Evolutionary conservation across 2,329 filamentous ascomycete species (phyloP).

Genomic region (Helotiales sp.): DNA sequence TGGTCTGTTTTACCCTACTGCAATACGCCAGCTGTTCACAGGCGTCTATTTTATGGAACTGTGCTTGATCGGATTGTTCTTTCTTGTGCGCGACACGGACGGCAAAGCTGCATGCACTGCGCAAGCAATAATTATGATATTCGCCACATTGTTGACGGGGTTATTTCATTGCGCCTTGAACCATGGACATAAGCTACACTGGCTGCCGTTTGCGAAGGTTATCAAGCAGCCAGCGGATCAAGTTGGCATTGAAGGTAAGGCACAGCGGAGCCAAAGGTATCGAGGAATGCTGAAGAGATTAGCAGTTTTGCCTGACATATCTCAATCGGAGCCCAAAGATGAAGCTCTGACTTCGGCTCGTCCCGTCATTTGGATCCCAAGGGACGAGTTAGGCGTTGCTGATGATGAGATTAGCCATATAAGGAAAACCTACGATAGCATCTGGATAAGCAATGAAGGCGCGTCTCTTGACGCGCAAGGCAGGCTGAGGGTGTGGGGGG

Average conservation of each 20-base stretch:
- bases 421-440: constrained; percentile 4
- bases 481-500: not conserved
- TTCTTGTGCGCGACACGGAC: constrained; percentile 33
- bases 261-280: not conserved
- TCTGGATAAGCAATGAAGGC: constrained; percentile 1
- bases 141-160: not conserved
- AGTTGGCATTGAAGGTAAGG: not conserved
- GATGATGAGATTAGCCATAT: not conserved
- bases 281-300: not conserved
- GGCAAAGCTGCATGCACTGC: constrained; percentile 25
- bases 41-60: constrained; percentile 37
- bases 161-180: constrained; percentile 1
- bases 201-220: not conserved
- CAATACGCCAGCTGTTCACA: constrained; percentile 34
- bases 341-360: not conserved
- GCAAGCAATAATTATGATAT: constrained; percentile 35
- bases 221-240: not conserved
- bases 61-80: constrained; percentile 34
- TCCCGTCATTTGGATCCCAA: not conserved
- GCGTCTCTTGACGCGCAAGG: not conserved
- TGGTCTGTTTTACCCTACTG: constrained; percentile 48
- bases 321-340: constrained; percentile 3
- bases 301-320: not conserved
- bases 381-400: constrained; percentile 4
- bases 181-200: not conserved